These are phyloP conservation scores for Dacryopinax spathularia DNA, from an alignment of 768 basidiomycete species.

Conservation along the genomic window DNA sequence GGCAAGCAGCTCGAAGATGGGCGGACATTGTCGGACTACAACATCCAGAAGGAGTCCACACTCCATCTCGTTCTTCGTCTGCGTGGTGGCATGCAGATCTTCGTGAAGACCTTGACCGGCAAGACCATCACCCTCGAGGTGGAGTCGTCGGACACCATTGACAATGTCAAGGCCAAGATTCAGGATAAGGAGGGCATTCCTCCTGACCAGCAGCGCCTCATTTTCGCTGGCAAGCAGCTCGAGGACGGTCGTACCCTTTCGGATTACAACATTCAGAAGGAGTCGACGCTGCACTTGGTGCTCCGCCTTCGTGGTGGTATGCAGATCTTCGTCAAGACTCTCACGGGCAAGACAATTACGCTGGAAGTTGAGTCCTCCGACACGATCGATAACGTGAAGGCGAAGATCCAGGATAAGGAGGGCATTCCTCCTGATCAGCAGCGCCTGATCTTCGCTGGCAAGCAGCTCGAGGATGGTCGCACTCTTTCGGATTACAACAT, in stretches of 20 bases:
- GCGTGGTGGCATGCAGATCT: constrained; percentile 18
- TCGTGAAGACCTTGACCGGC: constrained; percentile 30
- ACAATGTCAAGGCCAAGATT: constrained; percentile 54
- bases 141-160: constrained; percentile 85
- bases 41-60: constrained; percentile 20
- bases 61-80: constrained; percentile 49
- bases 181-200: constrained; percentile 17
- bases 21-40: constrained; percentile 36
- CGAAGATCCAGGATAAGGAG: constrained; percentile 9
- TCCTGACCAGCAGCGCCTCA: constrained; percentile 21
- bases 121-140: constrained; percentile 91
- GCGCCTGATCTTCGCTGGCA: constrained; percentile 30
- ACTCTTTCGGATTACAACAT: constrained; percentile 23
- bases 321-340: constrained; percentile 6
- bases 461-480: constrained; percentile 30
- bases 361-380: constrained; percentile 11
- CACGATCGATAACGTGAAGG: constrained; percentile 7
- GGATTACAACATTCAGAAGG: constrained; percentile 47
- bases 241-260: constrained; percentile 37
- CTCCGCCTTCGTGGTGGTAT: constrained; percentile 3
- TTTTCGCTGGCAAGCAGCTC: constrained; percentile 37
- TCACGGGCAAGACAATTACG: constrained; percentile 10
- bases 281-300: constrained; percentile 36
- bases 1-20: constrained; percentile 39
- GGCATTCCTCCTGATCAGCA: constrained; percentile 18